Conservation (phyloP, 78 protist genomes). For the Dictyostelium purpureum region DNA sequence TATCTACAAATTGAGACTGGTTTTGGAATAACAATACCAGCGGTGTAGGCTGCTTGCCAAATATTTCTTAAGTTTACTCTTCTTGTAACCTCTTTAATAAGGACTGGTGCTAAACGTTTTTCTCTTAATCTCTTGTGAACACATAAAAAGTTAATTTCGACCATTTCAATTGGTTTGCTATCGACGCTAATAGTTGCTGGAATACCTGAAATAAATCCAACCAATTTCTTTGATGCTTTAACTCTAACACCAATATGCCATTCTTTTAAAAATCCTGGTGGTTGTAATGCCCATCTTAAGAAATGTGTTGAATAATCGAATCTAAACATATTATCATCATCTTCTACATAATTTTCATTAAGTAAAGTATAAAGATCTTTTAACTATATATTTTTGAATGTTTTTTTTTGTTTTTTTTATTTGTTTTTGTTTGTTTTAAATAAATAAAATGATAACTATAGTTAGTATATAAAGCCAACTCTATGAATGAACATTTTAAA, state of each 20-base stretch:
- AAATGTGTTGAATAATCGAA: conserved; percentile 97
- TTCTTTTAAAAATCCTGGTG: conserved; percentile 90
- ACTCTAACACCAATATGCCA: conserved; percentile 97
- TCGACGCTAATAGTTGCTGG: conserved; percentile 91
- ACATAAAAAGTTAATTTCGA: conserved; percentile 99
- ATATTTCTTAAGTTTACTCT: conserved; percentile 92
- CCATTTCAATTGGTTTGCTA: conserved; percentile 62
- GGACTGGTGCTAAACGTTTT: conserved; percentile 97
- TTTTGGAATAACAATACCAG: conserved; percentile 94
- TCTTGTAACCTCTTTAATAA: conserved; percentile 98
- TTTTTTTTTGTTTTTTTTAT: neutral
- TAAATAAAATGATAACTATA: neutral
- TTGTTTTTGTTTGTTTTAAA: neutral
- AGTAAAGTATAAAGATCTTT: conserved; percentile 91
- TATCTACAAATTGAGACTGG: conserved; percentile 94
- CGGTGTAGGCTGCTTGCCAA: conserved; percentile 97
- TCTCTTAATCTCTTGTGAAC: conserved; percentile 96
- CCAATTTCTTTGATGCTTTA: conserved; percentile 70
- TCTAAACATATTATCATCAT: conserved; percentile 98
- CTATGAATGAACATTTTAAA: neutral
- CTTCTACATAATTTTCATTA: conserved; percentile 97
- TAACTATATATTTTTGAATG: too few relatives aligned
- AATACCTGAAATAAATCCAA: conserved; percentile 96
- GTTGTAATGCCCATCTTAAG: conserved; percentile 96
- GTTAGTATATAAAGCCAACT: neutral